phyloP scores from a whole-genome alignment of 805 yeast species.

The Starmerella tilneyi region DNA sequence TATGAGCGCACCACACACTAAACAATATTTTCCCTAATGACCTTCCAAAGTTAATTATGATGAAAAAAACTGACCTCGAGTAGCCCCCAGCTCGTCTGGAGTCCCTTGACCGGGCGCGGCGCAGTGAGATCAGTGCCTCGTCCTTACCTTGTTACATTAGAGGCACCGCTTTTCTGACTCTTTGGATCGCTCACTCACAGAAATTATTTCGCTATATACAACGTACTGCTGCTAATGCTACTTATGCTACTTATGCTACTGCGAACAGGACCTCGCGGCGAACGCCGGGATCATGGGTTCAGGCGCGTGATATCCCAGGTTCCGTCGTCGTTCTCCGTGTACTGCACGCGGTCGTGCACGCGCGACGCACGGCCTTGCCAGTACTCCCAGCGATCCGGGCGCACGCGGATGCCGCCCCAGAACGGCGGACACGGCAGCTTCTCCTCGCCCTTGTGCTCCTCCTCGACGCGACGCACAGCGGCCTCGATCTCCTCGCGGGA shows the following conservation, averaged over 20 bases:
- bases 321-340: conserved; percentile 44
- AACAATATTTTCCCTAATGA: conserved; percentile 15
- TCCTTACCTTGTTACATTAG: conserved; percentile 28
- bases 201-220: background rate
- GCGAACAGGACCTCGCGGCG: too few relatives aligned
- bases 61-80: conserved; percentile 22
- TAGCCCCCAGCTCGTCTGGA: conserved; percentile 26
- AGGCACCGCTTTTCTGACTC: conserved; percentile 21
- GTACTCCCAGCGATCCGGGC: conserved; percentile 85
- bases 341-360: conserved; percentile 79
- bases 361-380: conserved; percentile 95
- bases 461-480: conserved; percentile 40
- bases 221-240: too few relatives aligned
- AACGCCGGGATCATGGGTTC: conserved; percentile 40
- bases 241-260: too few relatives aligned
- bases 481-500: conserved; percentile 55
- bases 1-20: background rate
- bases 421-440: conserved; percentile 80
- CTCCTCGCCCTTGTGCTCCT: conserved; percentile 50
- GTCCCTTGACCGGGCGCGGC: conserved; percentile 31
- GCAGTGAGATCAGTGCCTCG: conserved; percentile 24
- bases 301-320: conserved; percentile 59
- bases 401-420: conserved; percentile 91
- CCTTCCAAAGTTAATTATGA: conserved; percentile 28
- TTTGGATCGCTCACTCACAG: background rate